Conservation (phyloP, 1,284 basidiomycete genomes). For the Blastosporella zonata region DNA sequence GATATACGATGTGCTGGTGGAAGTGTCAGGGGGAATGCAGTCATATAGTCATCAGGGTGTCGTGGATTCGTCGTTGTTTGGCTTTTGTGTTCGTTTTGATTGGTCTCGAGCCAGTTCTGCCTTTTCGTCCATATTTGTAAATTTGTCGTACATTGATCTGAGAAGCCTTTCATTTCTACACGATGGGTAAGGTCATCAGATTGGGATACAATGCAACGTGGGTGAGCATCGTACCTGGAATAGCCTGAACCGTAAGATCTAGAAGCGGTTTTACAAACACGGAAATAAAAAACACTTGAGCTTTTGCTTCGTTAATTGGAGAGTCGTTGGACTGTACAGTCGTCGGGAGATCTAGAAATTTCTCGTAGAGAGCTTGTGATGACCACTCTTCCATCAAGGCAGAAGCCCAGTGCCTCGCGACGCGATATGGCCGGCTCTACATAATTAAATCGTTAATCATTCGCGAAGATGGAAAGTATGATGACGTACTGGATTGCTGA, state of each 20-base stretch:
- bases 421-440: constrained; percentile 86
- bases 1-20: constrained; percentile 35
- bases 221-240: constrained; percentile 58
- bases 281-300: constrained; percentile 89
- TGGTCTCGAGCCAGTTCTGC: constrained; percentile 36
- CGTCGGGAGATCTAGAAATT: constrained; percentile 71
- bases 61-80: constrained; percentile 32
- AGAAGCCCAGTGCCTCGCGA: constrained; percentile 88
- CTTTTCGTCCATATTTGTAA: constrained; percentile 63
- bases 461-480: neutral
- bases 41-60: constrained; percentile 49
- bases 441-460: constrained; percentile 1
- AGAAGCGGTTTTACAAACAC: constrained; percentile 83
- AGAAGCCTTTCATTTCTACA: constrained; percentile 62
- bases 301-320: constrained; percentile 73
- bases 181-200: neutral
- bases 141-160: constrained; percentile 63
- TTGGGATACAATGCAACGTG: neutral
- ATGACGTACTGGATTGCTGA: constrained; percentile 85
- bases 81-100: constrained; percentile 12
- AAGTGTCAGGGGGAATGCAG: constrained; percentile 61
- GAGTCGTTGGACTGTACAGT: constrained; percentile 64
- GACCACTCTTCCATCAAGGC: constrained; percentile 89
- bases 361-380: constrained; percentile 80
- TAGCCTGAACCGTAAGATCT: constrained; percentile 64